Evolutionary conservation across 2,329 filamentous ascomycete genomes (phyloP).

Genomic region (Monilinia aucupariae): DNA sequence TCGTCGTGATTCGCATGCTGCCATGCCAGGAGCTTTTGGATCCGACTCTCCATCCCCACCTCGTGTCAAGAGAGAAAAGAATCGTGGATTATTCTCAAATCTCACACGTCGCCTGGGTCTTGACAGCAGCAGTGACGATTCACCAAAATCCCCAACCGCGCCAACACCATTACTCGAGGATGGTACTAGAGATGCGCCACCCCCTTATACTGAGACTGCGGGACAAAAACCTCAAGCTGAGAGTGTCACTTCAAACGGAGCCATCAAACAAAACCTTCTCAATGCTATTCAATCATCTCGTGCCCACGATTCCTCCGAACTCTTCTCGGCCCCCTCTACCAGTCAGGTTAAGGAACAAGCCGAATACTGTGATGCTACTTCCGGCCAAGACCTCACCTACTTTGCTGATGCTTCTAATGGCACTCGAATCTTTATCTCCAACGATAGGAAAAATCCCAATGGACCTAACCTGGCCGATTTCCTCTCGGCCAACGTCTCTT

Average conservation of each 20-base stretch:
- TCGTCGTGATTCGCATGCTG: constrained; percentile 39
- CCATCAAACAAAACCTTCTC: constrained; percentile 64
- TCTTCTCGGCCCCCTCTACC: constrained; percentile 70
- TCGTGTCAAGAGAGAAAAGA: constrained; percentile 40
- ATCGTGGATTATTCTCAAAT: constrained; percentile 55
- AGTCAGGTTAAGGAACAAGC: constrained; percentile 73
- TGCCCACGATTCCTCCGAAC: constrained; percentile 63
- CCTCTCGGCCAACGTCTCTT: constrained; percentile 52
- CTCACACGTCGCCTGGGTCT: constrained; percentile 66
- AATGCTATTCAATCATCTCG: constrained; percentile 75
- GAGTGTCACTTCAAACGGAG: constrained; percentile 54
- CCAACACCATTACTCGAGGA: constrained; percentile 5
- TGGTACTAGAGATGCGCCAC: constrained; percentile 24
- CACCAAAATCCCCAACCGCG: constrained; percentile 5
- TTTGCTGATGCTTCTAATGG: constrained; percentile 64
- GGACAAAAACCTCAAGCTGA: constrained; percentile 24
- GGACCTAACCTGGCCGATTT: constrained; percentile 49
- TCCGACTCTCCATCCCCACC: constrained; percentile 51
- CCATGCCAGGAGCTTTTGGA: constrained; percentile 70
- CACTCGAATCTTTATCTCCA: constrained; percentile 68
- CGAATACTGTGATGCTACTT: constrained; percentile 77
- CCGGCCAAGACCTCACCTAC: constrained; percentile 67
- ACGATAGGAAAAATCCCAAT: constrained; percentile 42
- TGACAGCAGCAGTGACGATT: constrained; percentile 40
- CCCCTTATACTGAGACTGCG: constrained; percentile 27